Conservation (phyloP, 495 filamentous ascomycete genomes). For the Terfezia claveryi region DNA sequence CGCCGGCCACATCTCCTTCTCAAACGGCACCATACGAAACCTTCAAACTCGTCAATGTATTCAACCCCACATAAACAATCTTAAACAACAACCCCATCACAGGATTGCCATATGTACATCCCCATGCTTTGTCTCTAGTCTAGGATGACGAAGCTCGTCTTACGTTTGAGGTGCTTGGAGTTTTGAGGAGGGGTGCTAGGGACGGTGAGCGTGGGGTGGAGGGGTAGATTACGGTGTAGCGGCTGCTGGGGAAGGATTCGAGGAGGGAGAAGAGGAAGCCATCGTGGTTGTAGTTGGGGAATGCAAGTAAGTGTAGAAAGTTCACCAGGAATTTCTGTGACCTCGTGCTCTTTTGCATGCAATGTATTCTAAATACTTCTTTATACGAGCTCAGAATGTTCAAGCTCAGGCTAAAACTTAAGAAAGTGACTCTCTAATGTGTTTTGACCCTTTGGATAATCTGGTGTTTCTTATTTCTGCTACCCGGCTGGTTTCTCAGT, state of each 20-base stretch:
- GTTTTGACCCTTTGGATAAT: too few relatives aligned
- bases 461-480: too few relatives aligned
- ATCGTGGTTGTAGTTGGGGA: slow-evolving; percentile 20
- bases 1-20: slow-evolving; percentile 75
- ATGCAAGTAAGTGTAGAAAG: neutral
- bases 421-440: too few relatives aligned
- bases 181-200: neutral
- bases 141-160: neutral
- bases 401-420: too few relatives aligned
- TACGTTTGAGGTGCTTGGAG: neutral
- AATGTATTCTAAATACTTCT: too few relatives aligned
- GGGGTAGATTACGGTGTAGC: slow-evolving; percentile 42
- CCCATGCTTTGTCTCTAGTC: neutral
- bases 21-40: slow-evolving; percentile 81
- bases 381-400: too few relatives aligned
- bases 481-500: too few relatives aligned
- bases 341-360: too few relatives aligned
- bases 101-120: neutral
- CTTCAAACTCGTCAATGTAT: slow-evolving; percentile 53
- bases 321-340: neutral
- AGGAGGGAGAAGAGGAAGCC: slow-evolving; percentile 37
- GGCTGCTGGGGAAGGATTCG: slow-evolving; percentile 22
- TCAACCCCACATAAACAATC: slow-evolving; percentile 57
- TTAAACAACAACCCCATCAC: slow-evolving; percentile 47
- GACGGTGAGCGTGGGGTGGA: slow-evolving; percentile 23